phyloP scores from a whole-genome alignment of 305 asterid species.

The Andrographis paniculata region DNA sequence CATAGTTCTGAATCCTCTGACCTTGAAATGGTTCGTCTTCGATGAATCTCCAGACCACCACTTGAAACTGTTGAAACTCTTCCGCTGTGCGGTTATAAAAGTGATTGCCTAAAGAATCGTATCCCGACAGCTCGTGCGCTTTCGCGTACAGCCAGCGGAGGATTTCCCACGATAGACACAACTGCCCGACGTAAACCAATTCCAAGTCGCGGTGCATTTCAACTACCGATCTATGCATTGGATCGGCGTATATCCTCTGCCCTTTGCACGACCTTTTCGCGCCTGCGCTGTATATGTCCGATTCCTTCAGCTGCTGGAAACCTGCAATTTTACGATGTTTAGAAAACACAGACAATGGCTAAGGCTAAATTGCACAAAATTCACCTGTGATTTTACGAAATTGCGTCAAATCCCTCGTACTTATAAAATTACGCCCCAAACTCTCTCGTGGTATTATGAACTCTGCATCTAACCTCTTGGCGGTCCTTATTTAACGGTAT shows the following conservation, averaged over 20 bases:
- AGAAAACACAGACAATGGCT: neutral
- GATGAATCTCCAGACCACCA: slow-evolving; percentile 57
- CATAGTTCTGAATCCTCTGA: slow-evolving; percentile 49
- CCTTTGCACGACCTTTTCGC: slow-evolving; percentile 40
- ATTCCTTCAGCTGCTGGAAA: slow-evolving; percentile 65
- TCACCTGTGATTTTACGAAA: too few relatives aligned
- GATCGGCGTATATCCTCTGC: slow-evolving; percentile 56
- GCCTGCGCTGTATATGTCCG: slow-evolving; percentile 30
- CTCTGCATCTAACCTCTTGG: too few relatives aligned
- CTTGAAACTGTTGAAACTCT: slow-evolving; percentile 81
- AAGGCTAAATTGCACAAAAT: neutral
- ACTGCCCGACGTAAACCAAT: slow-evolving; percentile 64
- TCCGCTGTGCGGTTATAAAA: slow-evolving; percentile 58
- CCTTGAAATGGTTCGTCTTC: slow-evolving; percentile 79
- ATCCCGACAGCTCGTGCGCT: slow-evolving; percentile 34
- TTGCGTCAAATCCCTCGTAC: too few relatives aligned
- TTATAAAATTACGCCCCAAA: too few relatives aligned
- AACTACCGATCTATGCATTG: slow-evolving; percentile 35
- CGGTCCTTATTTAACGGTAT: too few relatives aligned
- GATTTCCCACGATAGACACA: slow-evolving; percentile 82
- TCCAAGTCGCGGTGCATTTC: slow-evolving; percentile 61
- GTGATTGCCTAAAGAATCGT: slow-evolving; percentile 27
- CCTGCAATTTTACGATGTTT: slow-evolving; percentile 26
- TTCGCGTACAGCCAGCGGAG: slow-evolving; percentile 53
- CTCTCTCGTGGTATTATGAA: too few relatives aligned